A percentile compares a stretch with the other conserved stretches of the same genome.
These are phyloP conservation scores for Trichoderma sp. DNA, from an alignment of 2,329 filamentous ascomycete species.

Conservation along the genomic window DNA sequence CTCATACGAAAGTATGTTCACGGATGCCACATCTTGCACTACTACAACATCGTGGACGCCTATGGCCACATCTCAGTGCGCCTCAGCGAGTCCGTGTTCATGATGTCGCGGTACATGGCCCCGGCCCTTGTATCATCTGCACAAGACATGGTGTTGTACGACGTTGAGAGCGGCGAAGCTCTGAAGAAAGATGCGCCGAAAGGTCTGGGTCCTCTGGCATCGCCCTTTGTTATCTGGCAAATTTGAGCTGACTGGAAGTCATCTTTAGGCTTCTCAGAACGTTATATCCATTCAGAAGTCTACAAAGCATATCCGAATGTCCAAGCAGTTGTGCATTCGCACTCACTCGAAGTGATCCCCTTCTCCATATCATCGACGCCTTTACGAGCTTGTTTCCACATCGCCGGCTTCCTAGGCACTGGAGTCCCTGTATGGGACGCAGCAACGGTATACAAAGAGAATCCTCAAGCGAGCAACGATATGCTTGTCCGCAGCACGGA, in stretches of 20 bases:
- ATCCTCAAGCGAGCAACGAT: neutral
- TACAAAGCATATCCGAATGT: conserved; percentile 19
- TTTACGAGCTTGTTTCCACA: conserved; percentile 19
- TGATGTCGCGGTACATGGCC: conserved; percentile 23
- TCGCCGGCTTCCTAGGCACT: conserved; percentile 17
- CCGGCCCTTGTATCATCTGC: conserved; percentile 14
- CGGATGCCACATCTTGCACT: conserved; percentile 22
- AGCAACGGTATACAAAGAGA: conserved; percentile 6
- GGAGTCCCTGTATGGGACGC: conserved; percentile 16
- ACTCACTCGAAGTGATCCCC: conserved; percentile 17
- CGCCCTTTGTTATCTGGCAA: neutral
- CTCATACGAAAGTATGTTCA: conserved; percentile 16
- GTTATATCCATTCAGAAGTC: conserved; percentile 19
- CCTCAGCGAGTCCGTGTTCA: conserved; percentile 17
- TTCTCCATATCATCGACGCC: conserved; percentile 16
- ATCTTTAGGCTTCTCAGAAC: conserved; percentile 11
- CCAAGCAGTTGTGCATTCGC: conserved; percentile 13
- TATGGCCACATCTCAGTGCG: conserved; percentile 17
- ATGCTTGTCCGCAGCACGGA: conserved; percentile 16
- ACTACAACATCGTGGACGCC: conserved; percentile 18
- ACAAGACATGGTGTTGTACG: conserved; percentile 17
- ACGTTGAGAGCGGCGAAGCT: conserved; percentile 17
- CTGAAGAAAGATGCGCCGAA: conserved; percentile 6
- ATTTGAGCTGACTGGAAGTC: neutral
- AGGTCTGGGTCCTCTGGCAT: neutral